A percentile compares a stretch with the other conserved stretches of the same genome.
These are phyloP conservation scores for Cryphonectria japonica DNA, from an alignment of 2,329 filamentous ascomycete species.

Conservation along the genomic window DNA sequence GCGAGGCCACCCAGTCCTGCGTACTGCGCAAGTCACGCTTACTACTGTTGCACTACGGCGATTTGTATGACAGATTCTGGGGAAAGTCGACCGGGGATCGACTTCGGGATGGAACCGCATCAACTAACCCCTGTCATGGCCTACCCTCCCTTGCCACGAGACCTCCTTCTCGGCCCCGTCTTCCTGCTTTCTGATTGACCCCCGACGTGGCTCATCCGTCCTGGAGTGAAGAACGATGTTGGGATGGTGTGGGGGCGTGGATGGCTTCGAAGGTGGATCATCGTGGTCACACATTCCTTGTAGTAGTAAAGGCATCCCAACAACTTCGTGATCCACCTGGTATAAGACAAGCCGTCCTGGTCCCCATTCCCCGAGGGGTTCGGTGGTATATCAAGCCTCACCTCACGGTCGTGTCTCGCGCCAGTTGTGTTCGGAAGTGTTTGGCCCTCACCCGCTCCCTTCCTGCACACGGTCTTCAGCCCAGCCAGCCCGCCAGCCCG, in stretches of 20 bases:
- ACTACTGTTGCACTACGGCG: not conserved
- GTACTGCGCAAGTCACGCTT: not conserved
- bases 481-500: conserved; percentile 2
- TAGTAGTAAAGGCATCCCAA: not conserved
- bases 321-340: not conserved
- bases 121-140: not conserved
- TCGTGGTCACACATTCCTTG: not conserved
- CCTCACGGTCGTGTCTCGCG: conserved; percentile 18
- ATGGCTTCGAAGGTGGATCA: conserved; percentile 3
- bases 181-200: not conserved
- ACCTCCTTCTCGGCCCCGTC: not conserved
- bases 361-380: not conserved
- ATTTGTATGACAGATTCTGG: not conserved
- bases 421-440: conserved; percentile 6
- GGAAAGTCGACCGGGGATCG: conserved; percentile 9
- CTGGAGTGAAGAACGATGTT: not conserved
- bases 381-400: conserved; percentile 2
- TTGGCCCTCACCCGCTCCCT: not conserved
- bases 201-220: conserved; percentile 5
- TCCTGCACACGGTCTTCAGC: not conserved
- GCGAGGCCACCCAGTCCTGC: not conserved
- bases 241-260: not conserved
- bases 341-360: conserved; percentile 15
- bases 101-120: conserved; percentile 10
- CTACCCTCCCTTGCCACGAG: not conserved